Evolutionary conservation across 805 yeast genomes (phyloP).

Genomic region (Zygosaccharomyces siamensis): DNA sequence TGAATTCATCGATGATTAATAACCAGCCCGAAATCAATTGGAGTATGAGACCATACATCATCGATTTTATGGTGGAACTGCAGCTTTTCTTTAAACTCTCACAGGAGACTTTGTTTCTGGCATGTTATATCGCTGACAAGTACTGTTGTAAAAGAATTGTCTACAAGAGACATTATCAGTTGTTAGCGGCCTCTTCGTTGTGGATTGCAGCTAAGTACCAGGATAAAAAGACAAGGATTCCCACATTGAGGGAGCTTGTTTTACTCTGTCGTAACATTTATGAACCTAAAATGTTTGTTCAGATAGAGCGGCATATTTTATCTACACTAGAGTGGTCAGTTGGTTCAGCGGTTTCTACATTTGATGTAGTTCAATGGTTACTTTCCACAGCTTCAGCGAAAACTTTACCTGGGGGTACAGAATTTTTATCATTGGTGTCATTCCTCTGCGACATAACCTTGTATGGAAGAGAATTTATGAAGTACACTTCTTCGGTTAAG

Average conservation of each 20-base stretch:
- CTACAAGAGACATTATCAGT: constrained; percentile 73
- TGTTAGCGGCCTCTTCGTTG: constrained; percentile 78
- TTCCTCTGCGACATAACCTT: constrained; percentile 52
- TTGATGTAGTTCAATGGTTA: constrained; percentile 17
- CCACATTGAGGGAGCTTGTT: constrained; percentile 59
- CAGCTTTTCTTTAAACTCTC: constrained; percentile 56
- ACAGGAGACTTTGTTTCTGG: constrained; percentile 61
- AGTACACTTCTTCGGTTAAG: constrained; percentile 43
- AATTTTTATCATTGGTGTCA: constrained; percentile 34
- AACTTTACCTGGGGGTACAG: constrained; percentile 8
- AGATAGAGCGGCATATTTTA: constrained; percentile 76
- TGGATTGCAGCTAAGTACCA: constrained; percentile 83
- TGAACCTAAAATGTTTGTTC: constrained; percentile 57
- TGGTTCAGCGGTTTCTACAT: constrained; percentile 18
- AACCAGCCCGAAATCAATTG: constrained; percentile 83
- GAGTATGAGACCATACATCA: constrained; percentile 69
- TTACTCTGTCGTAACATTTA: constrained; percentile 63
- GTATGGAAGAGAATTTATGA: constrained; percentile 46
- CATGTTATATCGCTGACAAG: constrained; percentile 70
- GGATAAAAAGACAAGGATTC: constrained; percentile 62
- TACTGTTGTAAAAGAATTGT: constrained; percentile 80
- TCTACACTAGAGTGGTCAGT: constrained; percentile 64
- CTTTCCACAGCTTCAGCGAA: constrained; percentile 3
- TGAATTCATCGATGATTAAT: constrained; percentile 58
- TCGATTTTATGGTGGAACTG: constrained; percentile 71